Base-by-base conservation (phyloP, 495 filamentous ascomycete genomes). In the Penicillium lagena region DNA sequence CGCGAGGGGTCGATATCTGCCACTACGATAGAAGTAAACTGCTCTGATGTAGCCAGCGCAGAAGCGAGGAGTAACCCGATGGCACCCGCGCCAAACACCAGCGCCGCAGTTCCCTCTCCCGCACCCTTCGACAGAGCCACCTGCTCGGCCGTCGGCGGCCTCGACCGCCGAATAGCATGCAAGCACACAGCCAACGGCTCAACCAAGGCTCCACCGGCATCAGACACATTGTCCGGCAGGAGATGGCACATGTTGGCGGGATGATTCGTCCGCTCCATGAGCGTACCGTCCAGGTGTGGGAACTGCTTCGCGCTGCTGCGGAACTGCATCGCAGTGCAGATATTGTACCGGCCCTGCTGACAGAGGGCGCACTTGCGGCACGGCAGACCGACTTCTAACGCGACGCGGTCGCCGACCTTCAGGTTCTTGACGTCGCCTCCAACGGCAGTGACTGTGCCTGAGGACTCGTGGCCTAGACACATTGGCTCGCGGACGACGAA, bases 111-210 rank as follows among this genome's bases (percentile, higher is more conserved):
- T 0, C 64, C 64, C 12, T 60, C 62, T 29, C 53, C 58, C 6
- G 53, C 37, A 0, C 43, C 37, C 8, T 49, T 38, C 7, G 60
- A 52, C 6, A 56, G 39, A 1, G 40, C 49, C 1, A 60, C 62
- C 15, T 67, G 59, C n/a, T 55, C 56, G 17, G 40, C 45, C 0
- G 67, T 54, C 4, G 73, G 62, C 7, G 88, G 70, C 2, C 62
- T 61, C 3, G 83, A 84, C 40, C 87, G 73, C 3, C 78, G 69
- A 2, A 77, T 70, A 2, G 84, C 88, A 57, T 95, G 89, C 34
- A 91, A 71, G 9, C 85, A 87, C 10, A 95, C 89, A 2, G 83
- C 76, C 3, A 95, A 66, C 7, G 89, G 89, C 57, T 95, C 89
- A 15, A 86, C 71, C 2, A 95, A 61, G 1, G 89, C 89, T 32